phyloP scores from a whole-genome alignment of 2,329 filamentous ascomycete species.

The Thielaviopsis populi region DNA sequence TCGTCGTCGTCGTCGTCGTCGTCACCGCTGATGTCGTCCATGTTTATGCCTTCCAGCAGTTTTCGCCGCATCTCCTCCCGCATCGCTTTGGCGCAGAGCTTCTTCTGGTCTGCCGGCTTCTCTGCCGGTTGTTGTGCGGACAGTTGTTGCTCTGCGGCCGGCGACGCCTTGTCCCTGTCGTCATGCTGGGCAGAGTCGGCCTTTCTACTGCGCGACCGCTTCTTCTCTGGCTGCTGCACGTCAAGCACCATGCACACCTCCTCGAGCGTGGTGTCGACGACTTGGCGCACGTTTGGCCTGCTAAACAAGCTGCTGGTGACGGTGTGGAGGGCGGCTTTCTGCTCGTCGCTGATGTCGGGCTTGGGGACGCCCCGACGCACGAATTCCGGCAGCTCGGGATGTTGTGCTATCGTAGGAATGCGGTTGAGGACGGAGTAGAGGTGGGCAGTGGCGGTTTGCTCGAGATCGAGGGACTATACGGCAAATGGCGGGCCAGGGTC shows the following conservation, averaged over 20 bases:
- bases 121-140: constrained; percentile 18
- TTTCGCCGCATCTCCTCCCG: constrained; percentile 9
- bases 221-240: constrained; percentile 33
- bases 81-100: constrained; percentile 19
- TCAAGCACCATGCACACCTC: constrained; percentile 35
- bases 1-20: constrained; percentile 24
- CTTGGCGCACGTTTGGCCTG: constrained; percentile 34
- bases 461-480: constrained; percentile 40
- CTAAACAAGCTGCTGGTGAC: constrained; percentile 45
- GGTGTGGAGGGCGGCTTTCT: constrained; percentile 38
- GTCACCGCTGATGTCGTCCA: constrained; percentile 17
- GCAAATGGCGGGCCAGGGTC: not conserved
- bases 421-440: constrained; percentile 39
- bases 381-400: constrained; percentile 34
- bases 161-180: constrained; percentile 20
- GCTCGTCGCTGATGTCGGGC: constrained; percentile 37
- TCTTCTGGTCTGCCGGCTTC: constrained; percentile 21
- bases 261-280: constrained; percentile 33
- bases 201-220: constrained; percentile 22
- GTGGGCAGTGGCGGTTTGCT: constrained; percentile 41
- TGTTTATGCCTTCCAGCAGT: constrained; percentile 13
- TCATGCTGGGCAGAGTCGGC: constrained; percentile 20
- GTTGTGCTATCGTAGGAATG: constrained; percentile 37
- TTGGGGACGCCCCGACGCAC: constrained; percentile 34
- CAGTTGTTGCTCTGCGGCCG: constrained; percentile 20